These are phyloP conservation scores for Coniochaeta hoffmannii DNA, from an alignment of 2,329 filamentous ascomycete species.

Conservation along the genomic window DNA sequence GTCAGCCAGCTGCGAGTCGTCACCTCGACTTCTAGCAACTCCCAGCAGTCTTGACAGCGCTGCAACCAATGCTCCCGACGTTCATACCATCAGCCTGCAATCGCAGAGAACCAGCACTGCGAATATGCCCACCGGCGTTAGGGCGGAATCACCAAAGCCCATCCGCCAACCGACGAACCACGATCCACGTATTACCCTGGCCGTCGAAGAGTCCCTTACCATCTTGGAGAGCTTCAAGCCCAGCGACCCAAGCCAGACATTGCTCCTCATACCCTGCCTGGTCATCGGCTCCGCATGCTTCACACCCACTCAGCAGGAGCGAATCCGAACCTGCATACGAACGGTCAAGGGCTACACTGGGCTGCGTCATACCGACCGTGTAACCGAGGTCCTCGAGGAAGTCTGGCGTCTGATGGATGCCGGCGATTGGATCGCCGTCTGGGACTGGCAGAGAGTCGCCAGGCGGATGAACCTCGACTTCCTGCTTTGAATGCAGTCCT, in stretches of 20 bases:
- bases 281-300: slow-evolving; percentile 56
- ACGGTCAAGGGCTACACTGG: slow-evolving; percentile 52
- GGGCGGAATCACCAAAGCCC: slow-evolving; percentile 36
- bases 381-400: slow-evolving; percentile 45
- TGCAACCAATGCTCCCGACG: slow-evolving; percentile 3
- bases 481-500: slow-evolving; percentile 17
- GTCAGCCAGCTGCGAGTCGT: slow-evolving; percentile 26
- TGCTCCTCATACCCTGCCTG: slow-evolving; percentile 53
- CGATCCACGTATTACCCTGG: slow-evolving; percentile 43
- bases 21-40: slow-evolving; percentile 14
- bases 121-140: slow-evolving; percentile 11
- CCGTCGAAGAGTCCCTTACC: slow-evolving; percentile 48
- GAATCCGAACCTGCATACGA: slow-evolving; percentile 40
- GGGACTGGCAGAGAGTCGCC: slow-evolving; percentile 58
- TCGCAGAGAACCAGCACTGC: slow-evolving; percentile 10
- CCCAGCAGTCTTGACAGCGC: neutral
- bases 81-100: slow-evolving; percentile 7
- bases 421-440: slow-evolving; percentile 50
- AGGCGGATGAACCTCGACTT: slow-evolving; percentile 47
- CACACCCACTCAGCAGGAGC: slow-evolving; percentile 40
- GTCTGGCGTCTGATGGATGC: slow-evolving; percentile 53
- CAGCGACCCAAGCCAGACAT: slow-evolving; percentile 50
- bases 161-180: slow-evolving; percentile 39
- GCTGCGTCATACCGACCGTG: slow-evolving; percentile 49
- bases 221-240: slow-evolving; percentile 49